Evolutionary conservation across 169 alveolate genomes (phyloP).

Genomic region (Eimeria maxima): DNA sequence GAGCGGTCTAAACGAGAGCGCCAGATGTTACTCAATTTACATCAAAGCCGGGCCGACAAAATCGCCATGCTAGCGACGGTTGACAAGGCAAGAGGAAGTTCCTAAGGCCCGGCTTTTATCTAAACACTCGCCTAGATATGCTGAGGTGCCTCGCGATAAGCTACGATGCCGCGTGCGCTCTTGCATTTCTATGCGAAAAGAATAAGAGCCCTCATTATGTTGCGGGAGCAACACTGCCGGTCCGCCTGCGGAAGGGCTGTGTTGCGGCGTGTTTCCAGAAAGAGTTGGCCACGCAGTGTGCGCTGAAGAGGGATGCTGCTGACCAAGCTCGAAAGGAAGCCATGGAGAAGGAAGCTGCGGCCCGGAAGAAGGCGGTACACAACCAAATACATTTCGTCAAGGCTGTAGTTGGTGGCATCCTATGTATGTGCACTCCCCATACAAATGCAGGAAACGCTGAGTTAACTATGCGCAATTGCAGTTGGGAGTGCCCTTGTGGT

Average conservation of each 20-base stretch:
- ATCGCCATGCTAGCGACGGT: constrained; percentile 67
- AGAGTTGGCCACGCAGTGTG: constrained; percentile 67
- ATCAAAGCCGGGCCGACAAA: constrained; percentile 73
- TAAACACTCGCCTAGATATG: background rate
- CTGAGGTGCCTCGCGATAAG: background rate
- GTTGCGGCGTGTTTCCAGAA: constrained; percentile 12
- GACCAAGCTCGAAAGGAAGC: constrained; percentile 65
- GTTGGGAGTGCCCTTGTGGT: constrained; percentile 27
- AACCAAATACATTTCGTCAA: background rate
- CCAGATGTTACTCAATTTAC: constrained; percentile 28
- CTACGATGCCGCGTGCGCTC: constrained; percentile 1
- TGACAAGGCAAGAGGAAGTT: constrained; percentile 58
- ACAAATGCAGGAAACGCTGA: background rate
- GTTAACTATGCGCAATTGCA: background rate
- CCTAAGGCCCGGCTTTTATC: background rate
- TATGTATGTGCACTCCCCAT: background rate
- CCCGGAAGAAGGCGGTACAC: constrained; percentile 62
- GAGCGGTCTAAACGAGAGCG: constrained; percentile 66
- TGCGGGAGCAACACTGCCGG: background rate
- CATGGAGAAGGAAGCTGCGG: constrained; percentile 64
- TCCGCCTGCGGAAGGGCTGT: background rate
- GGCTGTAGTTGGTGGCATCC: background rate
- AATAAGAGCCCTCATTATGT: background rate
- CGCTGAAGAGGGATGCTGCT: constrained; percentile 63
- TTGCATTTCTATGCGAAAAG: background rate